Percentiles rank a stretch among this genome's conserved stretches.
phyloP scores from a whole-genome alignment of 2,329 filamentous ascomycete species.

The Pseudonectria foliicola region DNA sequence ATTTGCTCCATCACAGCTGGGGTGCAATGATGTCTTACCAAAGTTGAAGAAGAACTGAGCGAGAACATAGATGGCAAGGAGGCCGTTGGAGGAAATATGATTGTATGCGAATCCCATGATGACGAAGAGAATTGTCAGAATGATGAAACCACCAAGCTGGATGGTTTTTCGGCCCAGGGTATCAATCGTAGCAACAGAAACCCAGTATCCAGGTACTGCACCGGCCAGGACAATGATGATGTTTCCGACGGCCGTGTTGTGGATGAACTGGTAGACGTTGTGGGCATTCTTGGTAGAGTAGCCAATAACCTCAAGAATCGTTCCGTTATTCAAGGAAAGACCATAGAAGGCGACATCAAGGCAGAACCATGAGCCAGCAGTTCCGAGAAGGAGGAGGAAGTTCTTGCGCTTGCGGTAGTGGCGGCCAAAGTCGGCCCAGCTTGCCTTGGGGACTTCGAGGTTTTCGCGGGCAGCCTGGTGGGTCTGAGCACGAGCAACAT shows the following conservation, averaged over 20 bases:
- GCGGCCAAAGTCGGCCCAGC: constrained; percentile 61
- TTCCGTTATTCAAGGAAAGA: constrained; percentile 68
- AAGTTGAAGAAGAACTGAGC: constrained; percentile 57
- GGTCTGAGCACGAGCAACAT: constrained; percentile 54
- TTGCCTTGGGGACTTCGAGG: constrained; percentile 62
- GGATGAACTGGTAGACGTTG: constrained; percentile 61
- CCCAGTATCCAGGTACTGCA: constrained; percentile 77
- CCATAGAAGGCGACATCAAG: constrained; percentile 58
- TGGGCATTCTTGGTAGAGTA: constrained; percentile 44
- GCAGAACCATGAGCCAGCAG: constrained; percentile 78
- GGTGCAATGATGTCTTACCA: constrained; percentile 19
- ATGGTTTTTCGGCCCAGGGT: constrained; percentile 71
- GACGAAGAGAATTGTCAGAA: constrained; percentile 54
- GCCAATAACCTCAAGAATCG: constrained; percentile 64
- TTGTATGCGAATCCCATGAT: constrained; percentile 58
- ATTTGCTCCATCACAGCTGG: not conserved
- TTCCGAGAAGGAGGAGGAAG: constrained; percentile 66
- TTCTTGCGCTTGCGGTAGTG: constrained; percentile 69
- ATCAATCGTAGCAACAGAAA: constrained; percentile 68
- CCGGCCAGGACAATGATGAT: constrained; percentile 72
- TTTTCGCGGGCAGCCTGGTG: constrained; percentile 45
- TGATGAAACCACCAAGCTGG: constrained; percentile 56
- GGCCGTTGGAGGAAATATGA: constrained; percentile 41
- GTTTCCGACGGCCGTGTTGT: constrained; percentile 72
- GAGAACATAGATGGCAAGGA: constrained; percentile 49